Base-by-base conservation (phyloP, 176 grass and related monocot species). In the Cenchrus purpureus region DNA sequence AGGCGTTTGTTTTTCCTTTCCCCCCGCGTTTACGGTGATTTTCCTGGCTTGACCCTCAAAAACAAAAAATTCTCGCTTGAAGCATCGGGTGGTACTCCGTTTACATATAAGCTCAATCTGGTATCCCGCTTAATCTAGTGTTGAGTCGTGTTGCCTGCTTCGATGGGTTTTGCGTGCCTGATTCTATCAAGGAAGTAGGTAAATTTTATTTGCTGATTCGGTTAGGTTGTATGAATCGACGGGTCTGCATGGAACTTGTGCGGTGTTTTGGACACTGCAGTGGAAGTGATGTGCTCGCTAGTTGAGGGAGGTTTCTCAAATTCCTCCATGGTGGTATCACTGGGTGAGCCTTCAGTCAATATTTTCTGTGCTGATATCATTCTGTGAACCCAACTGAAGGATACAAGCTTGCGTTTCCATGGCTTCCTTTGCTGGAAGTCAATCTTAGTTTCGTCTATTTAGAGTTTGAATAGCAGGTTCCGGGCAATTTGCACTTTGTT, bases 51-150 rank as follows among this genome's bases (percentile, higher is more conserved):
- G 20, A 65, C 31, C 31, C 31, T 31, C n/a, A n/a, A n/a, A 31
- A 31, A 0, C 0, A 31, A 31, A 31, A 31, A 31, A 31, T 31
- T 10, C 71, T 34, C 28, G 37, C 14, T 64, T 15, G 13, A 65
- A n/a, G 52, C 45, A 62, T 34, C 12, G 10, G 80, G 67, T 65
- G 14, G 37, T 43, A 43, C 83, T 73, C 78, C 65, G 66, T 46
- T 43, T 83, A 16, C 62, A 31, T 31, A 31, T 31, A 31, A 31
- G 31, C 31, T 31, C 31, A 31, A 31, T 31, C 31, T 31, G 31
- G 31, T 0, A 31, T 31, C 31, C 1, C 1, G 31, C 31, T 56
- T 73, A 73, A 22, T 73, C 68, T 57, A 12, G 43, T 79, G 50
- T 46, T 42, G 60, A 45, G 57, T 54, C 45, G 3, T 13, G 56